Evolutionary conservation across 2,329 filamentous ascomycete genomes (phyloP), one percentile per base, ranked within the genome.

Genomic region (Aspergillus pseudoterreus): DNA sequence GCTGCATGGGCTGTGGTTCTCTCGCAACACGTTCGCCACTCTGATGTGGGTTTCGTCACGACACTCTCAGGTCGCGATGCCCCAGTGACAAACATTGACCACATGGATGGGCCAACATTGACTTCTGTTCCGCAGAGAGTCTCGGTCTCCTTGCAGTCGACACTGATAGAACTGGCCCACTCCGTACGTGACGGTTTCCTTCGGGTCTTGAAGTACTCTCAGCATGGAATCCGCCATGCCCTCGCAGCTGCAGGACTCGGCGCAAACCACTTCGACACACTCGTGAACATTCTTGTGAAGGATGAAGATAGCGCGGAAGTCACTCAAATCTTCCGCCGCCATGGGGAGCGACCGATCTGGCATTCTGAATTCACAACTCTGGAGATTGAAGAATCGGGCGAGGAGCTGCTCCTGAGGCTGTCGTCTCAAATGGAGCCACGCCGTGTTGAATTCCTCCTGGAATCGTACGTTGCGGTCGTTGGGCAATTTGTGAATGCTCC

Each of bases 1-100:
- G 49, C 43, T 24, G 43, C 44, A 2, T 51, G 49, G 49, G 44
- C 49, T 1, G 11, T 51, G 12, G 38, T 51, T 6, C 49, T 51
- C 24, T 46, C 49, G 15, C 24, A 15, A 14, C 21, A 30, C 1
- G 30, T n/a, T 14, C 24, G 22, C 17, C 21, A 30, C 6, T 24
- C 21, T 19, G 43, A 45, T 19, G 43, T 45, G 12, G 21, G 24
- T 17, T 30, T 45, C 15, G 27, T 17, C 6, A 32, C 24, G 11
- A 45, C 43, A 11, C 24, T 45, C 24, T 45, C 43, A 8, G 43
- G 43, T 8, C 43, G 43, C n/a, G 43, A 45, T 9, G 43, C 17
- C 17, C 43, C 43, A 9, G 43, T 45, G 21, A 24, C n/a, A n/a
- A 27, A 14, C 10, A 19, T 45, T 45, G 22, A 30, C 24, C 43